Evolutionary conservation across 164 flowering plant genomes (phyloP).

Genomic region (Aristolochia contorta): DNA sequence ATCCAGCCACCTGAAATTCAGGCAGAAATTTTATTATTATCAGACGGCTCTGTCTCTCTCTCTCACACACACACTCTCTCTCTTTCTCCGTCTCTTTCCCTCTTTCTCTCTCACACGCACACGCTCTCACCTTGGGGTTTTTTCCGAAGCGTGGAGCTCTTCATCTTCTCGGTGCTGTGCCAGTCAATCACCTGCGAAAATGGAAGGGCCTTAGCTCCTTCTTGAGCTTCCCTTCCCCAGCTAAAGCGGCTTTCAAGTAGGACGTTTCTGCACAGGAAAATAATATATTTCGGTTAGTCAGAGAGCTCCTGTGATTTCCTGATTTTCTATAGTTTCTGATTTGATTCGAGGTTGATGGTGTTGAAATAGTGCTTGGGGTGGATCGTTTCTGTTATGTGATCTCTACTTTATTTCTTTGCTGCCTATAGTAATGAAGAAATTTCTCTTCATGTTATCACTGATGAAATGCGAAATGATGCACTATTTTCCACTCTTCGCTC

Average conservation of each 20-base stretch:
- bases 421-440: too few relatives aligned
- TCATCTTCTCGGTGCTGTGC: neutral
- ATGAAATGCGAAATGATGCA: too few relatives aligned
- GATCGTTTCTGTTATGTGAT: neutral
- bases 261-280: neutral
- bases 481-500: too few relatives aligned
- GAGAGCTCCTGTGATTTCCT: neutral
- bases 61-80: neutral
- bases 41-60: neutral
- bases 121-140: neutral
- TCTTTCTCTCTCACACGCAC: neutral
- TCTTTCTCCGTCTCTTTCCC: neutral
- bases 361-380: neutral
- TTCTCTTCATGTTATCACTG: too few relatives aligned
- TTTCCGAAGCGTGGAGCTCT: neutral
- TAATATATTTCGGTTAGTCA: neutral
- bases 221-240: neutral
- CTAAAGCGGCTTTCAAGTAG: neutral
- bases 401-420: neutral
- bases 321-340: neutral
- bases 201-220: slow-evolving; percentile 6
- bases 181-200: neutral
- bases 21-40: slow-evolving; percentile 2
- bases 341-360: neutral
- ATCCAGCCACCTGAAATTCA: neutral